Evolutionary conservation across 306 rosid species (phyloP).

Genomic region (Gastrolobium bilobum): DNA sequence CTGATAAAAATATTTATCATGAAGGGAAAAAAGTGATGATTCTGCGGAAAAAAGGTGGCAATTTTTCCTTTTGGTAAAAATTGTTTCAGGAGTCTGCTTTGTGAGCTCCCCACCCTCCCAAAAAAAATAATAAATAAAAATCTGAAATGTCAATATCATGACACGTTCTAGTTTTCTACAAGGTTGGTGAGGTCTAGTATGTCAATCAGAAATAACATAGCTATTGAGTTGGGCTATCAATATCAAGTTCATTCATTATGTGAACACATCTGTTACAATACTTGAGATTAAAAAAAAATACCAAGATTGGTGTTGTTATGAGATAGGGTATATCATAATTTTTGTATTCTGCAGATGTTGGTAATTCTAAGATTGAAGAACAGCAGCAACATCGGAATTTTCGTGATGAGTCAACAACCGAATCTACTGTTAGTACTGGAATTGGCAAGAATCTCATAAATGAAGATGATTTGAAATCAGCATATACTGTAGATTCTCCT

Average conservation of each 20-base stretch:
- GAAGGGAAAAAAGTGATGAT: conserved; percentile 32
- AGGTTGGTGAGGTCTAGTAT: conserved; percentile 3
- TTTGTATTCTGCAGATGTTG: conserved; percentile 68
- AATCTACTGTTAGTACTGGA: conserved; percentile 69
- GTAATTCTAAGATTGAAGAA: conserved; percentile 75
- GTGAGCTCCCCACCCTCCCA: background rate
- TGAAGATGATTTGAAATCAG: conserved; percentile 86
- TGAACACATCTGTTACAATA: background rate
- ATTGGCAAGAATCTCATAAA: conserved; percentile 75
- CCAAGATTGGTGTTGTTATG: conserved; percentile 35
- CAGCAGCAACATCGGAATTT: conserved; percentile 75
- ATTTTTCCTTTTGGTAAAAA: conserved; percentile 25
- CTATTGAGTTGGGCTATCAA: conserved; percentile 29
- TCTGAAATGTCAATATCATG: conserved; percentile 5
- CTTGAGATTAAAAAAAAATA: background rate
- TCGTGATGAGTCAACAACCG: conserved; percentile 72
- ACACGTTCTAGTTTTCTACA: conserved; percentile 27
- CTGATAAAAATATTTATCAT: background rate
- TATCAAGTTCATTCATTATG: conserved; percentile 25
- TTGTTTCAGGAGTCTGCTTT: conserved; percentile 20
- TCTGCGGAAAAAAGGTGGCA: conserved; percentile 11
- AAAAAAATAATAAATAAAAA: conserved; percentile 25
- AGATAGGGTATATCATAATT: conserved; percentile 23
- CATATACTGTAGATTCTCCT: conserved; percentile 69
- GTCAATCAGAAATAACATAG: conserved; percentile 8